These are phyloP conservation scores for Boletales sp. DNA, from an alignment of 768 basidiomycete genomes.

Conservation along the genomic window DNA sequence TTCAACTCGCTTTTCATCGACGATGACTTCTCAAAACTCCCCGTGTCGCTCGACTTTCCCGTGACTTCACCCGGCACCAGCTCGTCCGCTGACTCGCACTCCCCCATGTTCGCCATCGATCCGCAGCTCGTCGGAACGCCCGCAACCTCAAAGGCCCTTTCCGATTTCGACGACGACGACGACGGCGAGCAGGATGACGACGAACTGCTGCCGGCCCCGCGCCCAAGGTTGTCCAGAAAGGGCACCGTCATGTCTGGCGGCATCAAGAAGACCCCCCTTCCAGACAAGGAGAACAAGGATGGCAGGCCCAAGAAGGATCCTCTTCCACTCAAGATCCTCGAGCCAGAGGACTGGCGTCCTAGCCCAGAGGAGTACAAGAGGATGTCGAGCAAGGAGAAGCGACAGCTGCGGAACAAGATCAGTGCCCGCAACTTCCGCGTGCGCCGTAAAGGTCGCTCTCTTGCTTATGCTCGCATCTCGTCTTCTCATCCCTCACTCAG, in stretches of 20 bases:
- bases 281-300: conserved; percentile 33
- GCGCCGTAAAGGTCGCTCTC: conserved; percentile 72
- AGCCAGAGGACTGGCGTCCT: conserved; percentile 77
- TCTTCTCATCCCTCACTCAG: conserved; percentile 33
- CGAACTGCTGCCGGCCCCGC: conserved; percentile 22
- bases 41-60: conserved; percentile 27
- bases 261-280: conserved; percentile 54
- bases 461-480: not conserved
- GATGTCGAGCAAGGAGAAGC: conserved; percentile 92
- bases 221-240: conserved; percentile 53
- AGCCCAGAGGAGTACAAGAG: conserved; percentile 92
- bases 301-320: conserved; percentile 28
- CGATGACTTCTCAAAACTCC: conserved; percentile 34
- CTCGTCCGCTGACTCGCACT: conserved; percentile 21
- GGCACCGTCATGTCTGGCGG: conserved; percentile 75
- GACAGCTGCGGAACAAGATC: conserved; percentile 96
- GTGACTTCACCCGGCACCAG: conserved; percentile 21
- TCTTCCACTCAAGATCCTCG: conserved; percentile 18
- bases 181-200: conserved; percentile 35
- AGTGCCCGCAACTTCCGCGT: conserved; percentile 94
- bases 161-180: conserved; percentile 44
- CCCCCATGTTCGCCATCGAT: conserved; percentile 53
- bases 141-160: conserved; percentile 40
- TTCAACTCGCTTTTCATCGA: conserved; percentile 44
- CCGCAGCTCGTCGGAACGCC: conserved; percentile 75